Conservation (phyloP, 2,329 filamentous ascomycete genomes). For the Fonsecaea multimorphosa region DNA sequence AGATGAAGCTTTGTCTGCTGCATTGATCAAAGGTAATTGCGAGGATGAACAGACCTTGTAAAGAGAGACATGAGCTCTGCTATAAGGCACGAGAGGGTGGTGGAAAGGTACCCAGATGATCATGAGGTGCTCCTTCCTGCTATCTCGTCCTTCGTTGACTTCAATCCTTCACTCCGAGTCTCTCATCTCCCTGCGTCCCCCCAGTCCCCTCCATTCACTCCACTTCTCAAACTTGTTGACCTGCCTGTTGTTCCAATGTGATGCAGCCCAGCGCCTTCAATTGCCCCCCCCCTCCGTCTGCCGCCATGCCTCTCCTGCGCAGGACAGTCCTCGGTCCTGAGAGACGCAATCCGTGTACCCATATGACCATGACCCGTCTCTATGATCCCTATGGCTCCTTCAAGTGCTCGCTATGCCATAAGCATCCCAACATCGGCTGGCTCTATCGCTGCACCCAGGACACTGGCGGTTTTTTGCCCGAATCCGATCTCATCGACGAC, state of each 20-base stretch:
- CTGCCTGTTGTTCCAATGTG: not conserved
- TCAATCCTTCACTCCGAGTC: not conserved
- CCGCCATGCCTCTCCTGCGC: slow-evolving; percentile 34
- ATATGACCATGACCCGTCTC: slow-evolving; percentile 70
- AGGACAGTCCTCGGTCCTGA: slow-evolving; percentile 12
- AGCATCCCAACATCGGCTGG: slow-evolving; percentile 67
- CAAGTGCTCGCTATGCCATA: slow-evolving; percentile 65
- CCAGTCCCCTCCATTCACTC: not conserved
- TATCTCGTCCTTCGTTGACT: not conserved
- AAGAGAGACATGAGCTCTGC: not conserved
- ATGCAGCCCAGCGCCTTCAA: not conserved
- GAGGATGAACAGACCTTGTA: not conserved
- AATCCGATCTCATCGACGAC: slow-evolving; percentile 37
- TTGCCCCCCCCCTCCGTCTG: not conserved
- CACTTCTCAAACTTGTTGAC: not conserved
- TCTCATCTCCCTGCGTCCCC: not conserved
- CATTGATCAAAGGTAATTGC: not conserved
- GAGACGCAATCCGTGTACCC: slow-evolving; percentile 61
- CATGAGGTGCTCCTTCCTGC: slow-evolving; percentile 2
- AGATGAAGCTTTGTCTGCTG: not conserved
- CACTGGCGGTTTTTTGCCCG: slow-evolving; percentile 53
- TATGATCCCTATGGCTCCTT: slow-evolving; percentile 55
- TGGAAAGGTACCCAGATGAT: not conserved
- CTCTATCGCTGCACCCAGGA: slow-evolving; percentile 76
- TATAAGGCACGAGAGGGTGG: not conserved